A percentile compares a stretch with the other conserved stretches of the same genome.
Evolutionary conservation across 805 yeast genomes (phyloP).

Genomic region (Tetrapisispora arboricola): DNA sequence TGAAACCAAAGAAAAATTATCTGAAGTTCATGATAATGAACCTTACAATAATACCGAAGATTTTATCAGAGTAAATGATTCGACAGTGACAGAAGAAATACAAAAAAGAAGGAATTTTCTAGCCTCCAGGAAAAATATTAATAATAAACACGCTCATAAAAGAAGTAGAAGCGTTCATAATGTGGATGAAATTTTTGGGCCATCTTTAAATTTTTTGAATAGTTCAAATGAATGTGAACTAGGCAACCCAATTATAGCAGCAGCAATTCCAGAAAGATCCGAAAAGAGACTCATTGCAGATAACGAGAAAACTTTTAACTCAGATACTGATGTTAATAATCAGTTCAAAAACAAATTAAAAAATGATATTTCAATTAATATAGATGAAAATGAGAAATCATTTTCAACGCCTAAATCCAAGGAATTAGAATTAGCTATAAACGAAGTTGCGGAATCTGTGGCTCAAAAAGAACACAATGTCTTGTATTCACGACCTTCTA

Average conservation of each 20-base stretch:
- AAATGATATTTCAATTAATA: neutral
- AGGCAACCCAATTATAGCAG: too few relatives aligned
- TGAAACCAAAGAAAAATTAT: too few relatives aligned
- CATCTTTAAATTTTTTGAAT: too few relatives aligned
- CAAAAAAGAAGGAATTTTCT: conserved; percentile 15
- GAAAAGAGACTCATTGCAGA: conserved; percentile 8
- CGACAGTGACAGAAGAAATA: conserved; percentile 8
- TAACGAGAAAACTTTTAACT: too few relatives aligned
- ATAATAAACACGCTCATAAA: conserved; percentile 18
- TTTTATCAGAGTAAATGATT: conserved; percentile 11
- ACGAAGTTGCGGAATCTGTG: neutral
- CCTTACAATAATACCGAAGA: conserved; percentile 6
- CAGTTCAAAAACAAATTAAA: neutral
- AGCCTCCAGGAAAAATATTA: neutral
- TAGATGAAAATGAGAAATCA: neutral
- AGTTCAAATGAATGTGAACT: neutral
- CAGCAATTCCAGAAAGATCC: conserved; percentile 13
- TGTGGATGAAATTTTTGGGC: conserved; percentile 9
- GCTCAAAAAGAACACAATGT: conserved; percentile 2
- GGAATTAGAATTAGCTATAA: neutral
- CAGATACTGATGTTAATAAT: too few relatives aligned
- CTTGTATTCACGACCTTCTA: too few relatives aligned
- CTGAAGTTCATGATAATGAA: neutral
- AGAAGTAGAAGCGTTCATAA: conserved; percentile 24
- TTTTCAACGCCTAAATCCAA: neutral